Base-by-base conservation (phyloP, 163 green algal species). In the Volvox carteri region DNA sequence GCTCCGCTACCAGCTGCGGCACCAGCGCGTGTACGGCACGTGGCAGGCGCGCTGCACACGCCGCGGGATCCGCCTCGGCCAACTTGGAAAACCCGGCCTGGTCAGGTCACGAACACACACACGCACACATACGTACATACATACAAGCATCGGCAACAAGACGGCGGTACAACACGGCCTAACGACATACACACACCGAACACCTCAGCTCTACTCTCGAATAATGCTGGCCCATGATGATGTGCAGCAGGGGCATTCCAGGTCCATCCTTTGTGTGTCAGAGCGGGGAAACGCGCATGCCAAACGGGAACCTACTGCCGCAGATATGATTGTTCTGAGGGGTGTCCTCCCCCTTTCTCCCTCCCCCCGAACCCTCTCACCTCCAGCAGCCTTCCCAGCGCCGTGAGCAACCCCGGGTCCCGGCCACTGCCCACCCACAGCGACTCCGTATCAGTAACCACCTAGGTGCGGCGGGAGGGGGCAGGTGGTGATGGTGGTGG, bases 1-100 rank as follows among this genome's bases (percentile, higher is more conserved):
- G 93, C 90, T 96, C 95, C 0, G 93, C 94, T 0, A 42, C 86
- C 77, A 98, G 92, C 91, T 95, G 93, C 0, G 94, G 91, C 14
- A 95, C 92, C 23, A 98, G 90, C 35, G 90, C 75, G 70, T 96
- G 93, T 1, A 96, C 86, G 21, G 93, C 94, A 7, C 88, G 86
- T 0, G 95, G 93, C 90, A 98, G 92, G 8, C 86, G 84, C 11
- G 50, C 23, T 3, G 89, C 92, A 18, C 77, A 86, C 33, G 91
- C 28, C 11, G 30, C 73, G 0, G 93, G 48, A 54, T 95, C 93
- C 23, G 78, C 8, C 50, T 94, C 78, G 18, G 85, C 65, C 52
- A 96, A 87, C 0, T 79, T 52, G 1, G 86, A 6, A 7, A 95
- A 88, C 39, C 90, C 92, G 8, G 39, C 65, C 81, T 87, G 81